These are phyloP conservation scores for Scedosporium minutisporum DNA, from an alignment of 2,329 filamentous ascomycete genomes.

Conservation along the genomic window DNA sequence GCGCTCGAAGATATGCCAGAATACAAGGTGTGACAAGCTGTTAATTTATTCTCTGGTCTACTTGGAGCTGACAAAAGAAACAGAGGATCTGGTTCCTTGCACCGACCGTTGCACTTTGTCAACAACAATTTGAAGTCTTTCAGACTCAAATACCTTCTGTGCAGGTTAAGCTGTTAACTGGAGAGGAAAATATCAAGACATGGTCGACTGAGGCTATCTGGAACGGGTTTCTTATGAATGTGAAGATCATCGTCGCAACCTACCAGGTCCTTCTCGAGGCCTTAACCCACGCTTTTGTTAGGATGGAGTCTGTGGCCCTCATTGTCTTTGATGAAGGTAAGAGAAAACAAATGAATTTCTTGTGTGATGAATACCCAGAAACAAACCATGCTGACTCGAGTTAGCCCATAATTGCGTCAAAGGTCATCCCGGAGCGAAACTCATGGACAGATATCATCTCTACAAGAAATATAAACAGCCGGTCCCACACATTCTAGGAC, in stretches of 20 bases:
- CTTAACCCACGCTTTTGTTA: slow-evolving; percentile 64
- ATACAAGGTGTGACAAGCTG: slow-evolving; percentile 39
- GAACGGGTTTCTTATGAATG: slow-evolving; percentile 53
- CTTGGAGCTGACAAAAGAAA: not conserved
- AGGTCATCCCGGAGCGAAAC: slow-evolving; percentile 53
- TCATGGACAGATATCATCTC: slow-evolving; percentile 63
- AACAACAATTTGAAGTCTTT: slow-evolving; percentile 56
- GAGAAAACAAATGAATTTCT: slow-evolving; percentile 7
- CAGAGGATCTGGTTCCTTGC: slow-evolving; percentile 59
- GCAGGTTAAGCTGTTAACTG: slow-evolving; percentile 53
- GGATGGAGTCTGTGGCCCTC: slow-evolving; percentile 51
- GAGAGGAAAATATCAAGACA: slow-evolving; percentile 58
- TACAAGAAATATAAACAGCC: slow-evolving; percentile 23
- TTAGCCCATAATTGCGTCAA: slow-evolving; percentile 65
- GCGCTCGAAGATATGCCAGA: slow-evolving; percentile 47
- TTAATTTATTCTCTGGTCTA: not conserved
- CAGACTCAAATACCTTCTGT: slow-evolving; percentile 48
- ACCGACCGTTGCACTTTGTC: slow-evolving; percentile 57
- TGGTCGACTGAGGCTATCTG: slow-evolving; percentile 63
- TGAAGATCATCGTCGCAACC: slow-evolving; percentile 69
- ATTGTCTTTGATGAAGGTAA: slow-evolving; percentile 77
- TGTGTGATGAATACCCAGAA: not conserved
- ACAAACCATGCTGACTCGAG: not conserved
- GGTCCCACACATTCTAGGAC: slow-evolving; percentile 61
- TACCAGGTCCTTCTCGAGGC: slow-evolving; percentile 67